phyloP scores from a whole-genome alignment of 225 moss, liverwort and hornwort genomes.

The Sphagnum tenellum region DNA sequence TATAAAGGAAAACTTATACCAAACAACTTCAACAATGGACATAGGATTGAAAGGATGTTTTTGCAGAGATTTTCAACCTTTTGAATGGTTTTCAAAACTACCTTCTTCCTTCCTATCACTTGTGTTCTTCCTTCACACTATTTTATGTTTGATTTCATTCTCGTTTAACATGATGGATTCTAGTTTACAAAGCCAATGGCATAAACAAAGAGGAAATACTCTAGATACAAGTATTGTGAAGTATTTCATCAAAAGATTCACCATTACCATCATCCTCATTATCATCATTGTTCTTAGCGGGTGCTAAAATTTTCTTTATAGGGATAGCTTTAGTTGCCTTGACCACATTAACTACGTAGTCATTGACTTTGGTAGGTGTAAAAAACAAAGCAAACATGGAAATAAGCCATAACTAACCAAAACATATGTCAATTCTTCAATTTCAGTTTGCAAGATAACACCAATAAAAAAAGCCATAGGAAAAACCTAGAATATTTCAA shows the following conservation, averaged over 20 bases:
- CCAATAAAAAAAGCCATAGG: neutral
- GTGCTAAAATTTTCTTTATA: neutral
- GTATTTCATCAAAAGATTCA: slow-evolving; percentile 8
- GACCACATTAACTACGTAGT: slow-evolving; percentile 19
- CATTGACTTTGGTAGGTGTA: slow-evolving; percentile 22
- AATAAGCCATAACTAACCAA: no score
- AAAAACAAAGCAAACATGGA: no score
- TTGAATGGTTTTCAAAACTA: slow-evolving; percentile 3
- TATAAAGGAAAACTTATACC: slow-evolving; percentile 17
- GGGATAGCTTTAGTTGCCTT: neutral
- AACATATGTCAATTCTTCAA: no score
- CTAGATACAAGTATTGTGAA: no score
- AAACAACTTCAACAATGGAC: slow-evolving; percentile 49
- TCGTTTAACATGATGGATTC: no score
- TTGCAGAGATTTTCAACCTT: slow-evolving; percentile 5
- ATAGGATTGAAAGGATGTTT: slow-evolving; percentile 35
- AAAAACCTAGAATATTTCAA: slow-evolving; percentile 17
- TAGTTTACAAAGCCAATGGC: no score
- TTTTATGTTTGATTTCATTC: slow-evolving; percentile 6
- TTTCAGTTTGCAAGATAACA: neutral
- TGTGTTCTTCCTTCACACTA: slow-evolving; percentile 1
- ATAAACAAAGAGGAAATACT: no score
- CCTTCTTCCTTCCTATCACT: slow-evolving; percentile 7
- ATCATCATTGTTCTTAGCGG: neutral
- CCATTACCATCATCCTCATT: neutral